These are phyloP conservation scores for Venustampulla echinocandica DNA, from an alignment of 495 filamentous ascomycete species.

Conservation along the genomic window DNA sequence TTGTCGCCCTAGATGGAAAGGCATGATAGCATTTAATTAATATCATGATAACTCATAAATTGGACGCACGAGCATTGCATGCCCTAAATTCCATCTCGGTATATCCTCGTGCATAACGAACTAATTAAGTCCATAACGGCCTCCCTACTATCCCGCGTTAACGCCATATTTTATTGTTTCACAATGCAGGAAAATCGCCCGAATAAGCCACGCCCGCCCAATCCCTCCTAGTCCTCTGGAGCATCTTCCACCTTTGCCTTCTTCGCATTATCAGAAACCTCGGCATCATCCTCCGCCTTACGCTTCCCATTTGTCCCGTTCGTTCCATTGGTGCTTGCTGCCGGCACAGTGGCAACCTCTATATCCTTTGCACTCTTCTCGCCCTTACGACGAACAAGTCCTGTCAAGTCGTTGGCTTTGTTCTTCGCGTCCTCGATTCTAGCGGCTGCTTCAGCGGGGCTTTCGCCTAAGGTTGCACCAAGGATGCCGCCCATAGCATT, in stretches of 20 bases:
- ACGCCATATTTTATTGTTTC: no score
- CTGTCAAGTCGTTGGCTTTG: conserved; percentile 75
- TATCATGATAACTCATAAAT: no score
- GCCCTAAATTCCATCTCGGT: no score
- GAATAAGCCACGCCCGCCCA: no score
- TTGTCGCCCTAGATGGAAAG: no score
- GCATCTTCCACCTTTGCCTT: conserved; percentile 26
- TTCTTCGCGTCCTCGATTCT: conserved; percentile 69
- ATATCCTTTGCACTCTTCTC: conserved; percentile 2
- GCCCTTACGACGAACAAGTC: conserved; percentile 59
- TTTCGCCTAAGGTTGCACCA: conserved; percentile 62
- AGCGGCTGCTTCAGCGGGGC: conserved; percentile 50
- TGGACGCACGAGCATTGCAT: no score
- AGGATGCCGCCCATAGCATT: conserved; percentile 57
- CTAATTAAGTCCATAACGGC: no score
- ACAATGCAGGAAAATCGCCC: no score
- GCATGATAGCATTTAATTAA: no score
- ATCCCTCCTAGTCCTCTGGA: no score
- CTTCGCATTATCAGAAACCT: conserved; percentile 29
- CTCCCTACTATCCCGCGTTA: no score
- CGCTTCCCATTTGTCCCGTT: conserved; percentile 28
- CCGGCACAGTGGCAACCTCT: conserved; percentile 25
- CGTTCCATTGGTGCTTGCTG: background rate
- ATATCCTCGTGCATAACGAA: no score
- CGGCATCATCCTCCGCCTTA: conserved; percentile 37